These are phyloP conservation scores for Brassica nigra DNA, from an alignment of 345 rosid species.

Conservation along the genomic window DNA sequence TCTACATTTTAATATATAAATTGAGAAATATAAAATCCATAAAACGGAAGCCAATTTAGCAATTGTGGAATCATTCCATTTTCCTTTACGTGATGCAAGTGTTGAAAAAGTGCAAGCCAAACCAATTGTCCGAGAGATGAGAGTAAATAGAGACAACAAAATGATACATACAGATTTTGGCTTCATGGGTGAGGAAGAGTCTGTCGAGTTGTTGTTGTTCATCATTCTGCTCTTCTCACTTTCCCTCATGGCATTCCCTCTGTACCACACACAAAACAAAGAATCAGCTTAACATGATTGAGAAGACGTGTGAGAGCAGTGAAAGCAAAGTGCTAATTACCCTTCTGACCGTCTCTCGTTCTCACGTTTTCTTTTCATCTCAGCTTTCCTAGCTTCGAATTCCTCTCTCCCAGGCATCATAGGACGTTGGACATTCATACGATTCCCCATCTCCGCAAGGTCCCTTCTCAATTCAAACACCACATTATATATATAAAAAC, in stretches of 20 bases:
- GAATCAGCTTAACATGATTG: not conserved
- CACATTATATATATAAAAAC: not conserved
- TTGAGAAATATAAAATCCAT: not conserved
- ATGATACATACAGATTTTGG: slow-evolving; percentile 42
- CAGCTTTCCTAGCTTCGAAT: slow-evolving; percentile 92
- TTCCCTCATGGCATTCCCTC: slow-evolving; percentile 62
- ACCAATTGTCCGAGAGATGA: slow-evolving; percentile 17
- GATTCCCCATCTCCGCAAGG: slow-evolving; percentile 71
- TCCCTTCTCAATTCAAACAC: slow-evolving; percentile 51
- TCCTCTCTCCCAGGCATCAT: slow-evolving; percentile 85
- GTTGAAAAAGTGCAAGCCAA: slow-evolving; percentile 20
- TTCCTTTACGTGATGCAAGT: not conserved
- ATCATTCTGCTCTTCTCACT: slow-evolving; percentile 57
- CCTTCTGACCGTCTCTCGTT: slow-evolving; percentile 74
- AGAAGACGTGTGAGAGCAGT: not conserved
- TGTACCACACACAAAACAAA: slow-evolving; percentile 13
- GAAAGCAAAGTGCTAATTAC: slow-evolving; percentile 38
- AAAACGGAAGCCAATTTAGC: slow-evolving; percentile 1
- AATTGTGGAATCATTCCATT: slow-evolving; percentile 5
- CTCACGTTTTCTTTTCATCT: slow-evolving; percentile 83
- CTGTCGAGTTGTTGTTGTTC: slow-evolving; percentile 69
- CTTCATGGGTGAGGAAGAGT: slow-evolving; percentile 52
- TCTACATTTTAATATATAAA: not conserved
- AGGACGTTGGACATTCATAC: slow-evolving; percentile 66
- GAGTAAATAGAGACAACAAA: slow-evolving; percentile 29